Conservation (phyloP, 2,329 filamentous ascomycete genomes). For the Rutstroemia sp. region DNA sequence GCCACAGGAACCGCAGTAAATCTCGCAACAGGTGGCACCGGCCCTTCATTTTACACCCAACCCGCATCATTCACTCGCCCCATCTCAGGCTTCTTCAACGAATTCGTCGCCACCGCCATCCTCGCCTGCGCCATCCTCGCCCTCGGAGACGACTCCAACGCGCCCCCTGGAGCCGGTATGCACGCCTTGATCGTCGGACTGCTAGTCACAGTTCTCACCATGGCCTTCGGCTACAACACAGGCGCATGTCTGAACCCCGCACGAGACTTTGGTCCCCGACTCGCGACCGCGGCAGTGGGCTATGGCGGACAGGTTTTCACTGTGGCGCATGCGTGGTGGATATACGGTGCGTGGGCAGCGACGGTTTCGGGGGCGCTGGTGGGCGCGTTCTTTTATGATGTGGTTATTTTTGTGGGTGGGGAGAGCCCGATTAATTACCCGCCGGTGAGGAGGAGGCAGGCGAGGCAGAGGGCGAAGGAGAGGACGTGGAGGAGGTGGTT, state of each 20-base stretch:
- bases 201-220: conserved; percentile 31
- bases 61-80: conserved; percentile 14
- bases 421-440: conserved; percentile 45
- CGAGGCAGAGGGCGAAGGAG: conserved; percentile 31
- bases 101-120: conserved; percentile 37
- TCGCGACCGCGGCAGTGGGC: conserved; percentile 37
- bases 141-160: conserved; percentile 39
- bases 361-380: conserved; percentile 33
- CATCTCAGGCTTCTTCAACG: conserved; percentile 38
- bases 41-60: conserved; percentile 3
- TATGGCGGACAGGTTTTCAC: conserved; percentile 36
- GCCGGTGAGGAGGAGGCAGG: conserved; percentile 27
- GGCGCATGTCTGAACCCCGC: conserved; percentile 41
- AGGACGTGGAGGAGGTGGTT: conserved; percentile 36
- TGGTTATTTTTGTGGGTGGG: conserved; percentile 42
- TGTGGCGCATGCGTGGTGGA: conserved; percentile 30
- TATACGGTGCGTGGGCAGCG: conserved; percentile 37
- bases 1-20: background rate
- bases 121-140: conserved; percentile 37
- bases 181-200: conserved; percentile 42
- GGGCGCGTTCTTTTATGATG: conserved; percentile 43
- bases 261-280: conserved; percentile 41
- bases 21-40: background rate
- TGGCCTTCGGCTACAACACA: conserved; percentile 39
- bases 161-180: conserved; percentile 42